Evolutionary conservation across 768 basidiomycete genomes (phyloP).

Genomic region (Clavulina sp.): DNA sequence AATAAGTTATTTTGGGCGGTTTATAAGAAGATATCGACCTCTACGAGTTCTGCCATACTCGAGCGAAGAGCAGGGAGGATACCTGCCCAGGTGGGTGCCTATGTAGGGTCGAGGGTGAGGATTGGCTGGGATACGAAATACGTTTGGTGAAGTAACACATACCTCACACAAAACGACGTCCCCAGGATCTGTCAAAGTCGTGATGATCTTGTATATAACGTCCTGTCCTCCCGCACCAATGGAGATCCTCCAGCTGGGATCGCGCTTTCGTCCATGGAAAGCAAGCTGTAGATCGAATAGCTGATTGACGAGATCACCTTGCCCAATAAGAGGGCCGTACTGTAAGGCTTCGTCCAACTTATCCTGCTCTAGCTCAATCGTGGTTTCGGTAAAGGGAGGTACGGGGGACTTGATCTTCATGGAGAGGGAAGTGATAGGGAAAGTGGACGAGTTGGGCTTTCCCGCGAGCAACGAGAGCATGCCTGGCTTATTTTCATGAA

Average conservation of each 20-base stretch:
- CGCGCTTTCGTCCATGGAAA: constrained; percentile 42
- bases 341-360: constrained; percentile 47
- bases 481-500: constrained; percentile 28
- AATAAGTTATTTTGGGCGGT: too few relatives aligned
- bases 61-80: constrained; percentile 43
- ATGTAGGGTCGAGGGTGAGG: not conserved
- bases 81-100: constrained; percentile 27
- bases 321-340: constrained; percentile 58
- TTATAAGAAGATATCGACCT: too few relatives aligned
- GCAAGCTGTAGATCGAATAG: constrained; percentile 49
- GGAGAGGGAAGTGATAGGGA: constrained; percentile 72
- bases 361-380: constrained; percentile 35
- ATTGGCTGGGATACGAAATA: not conserved
- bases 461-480: constrained; percentile 73
- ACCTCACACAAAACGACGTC: too few relatives aligned
- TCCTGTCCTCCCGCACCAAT: constrained; percentile 81
- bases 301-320: constrained; percentile 49
- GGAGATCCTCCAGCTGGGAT: constrained; percentile 56
- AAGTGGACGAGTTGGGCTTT: constrained; percentile 78
- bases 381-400: constrained; percentile 27
- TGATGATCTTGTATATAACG: constrained; percentile 49
- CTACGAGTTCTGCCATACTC: constrained; percentile 43
- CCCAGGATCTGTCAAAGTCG: too few relatives aligned
- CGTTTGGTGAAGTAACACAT: constrained; percentile 22
- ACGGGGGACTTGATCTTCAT: constrained; percentile 37